Evolutionary conservation across 768 basidiomycete genomes (phyloP).

Genomic region (Calocera cornea): DNA sequence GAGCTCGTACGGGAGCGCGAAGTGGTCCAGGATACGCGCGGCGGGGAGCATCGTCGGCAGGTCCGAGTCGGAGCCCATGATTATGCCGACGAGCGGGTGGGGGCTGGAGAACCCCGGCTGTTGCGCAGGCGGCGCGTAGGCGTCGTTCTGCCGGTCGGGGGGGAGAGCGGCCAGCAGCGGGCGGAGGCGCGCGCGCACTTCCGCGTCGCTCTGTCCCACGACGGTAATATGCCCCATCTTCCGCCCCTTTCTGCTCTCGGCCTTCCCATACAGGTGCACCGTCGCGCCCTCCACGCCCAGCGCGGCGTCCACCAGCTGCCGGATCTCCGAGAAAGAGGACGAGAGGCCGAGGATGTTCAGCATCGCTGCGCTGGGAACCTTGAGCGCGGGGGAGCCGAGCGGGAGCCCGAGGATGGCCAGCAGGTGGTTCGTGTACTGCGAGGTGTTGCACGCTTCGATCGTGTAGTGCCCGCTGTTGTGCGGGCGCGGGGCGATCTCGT

Average conservation of each 20-base stretch:
- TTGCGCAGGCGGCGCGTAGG: slow-evolving; percentile 38
- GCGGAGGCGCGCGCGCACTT: slow-evolving; percentile 53
- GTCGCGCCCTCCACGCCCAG: slow-evolving; percentile 58
- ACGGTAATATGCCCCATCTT: slow-evolving; percentile 98
- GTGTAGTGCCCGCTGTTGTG: slow-evolving; percentile 99
- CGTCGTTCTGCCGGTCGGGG: slow-evolving; percentile 15
- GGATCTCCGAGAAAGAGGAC: slow-evolving; percentile 39
- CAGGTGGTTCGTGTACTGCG: slow-evolving; percentile 95
- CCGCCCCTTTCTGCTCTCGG: slow-evolving; percentile 71
- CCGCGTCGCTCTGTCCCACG: slow-evolving; percentile 67
- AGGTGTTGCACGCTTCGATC: slow-evolving; percentile 92
- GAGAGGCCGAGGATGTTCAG: slow-evolving; percentile 88
- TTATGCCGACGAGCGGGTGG: slow-evolving; percentile 74
- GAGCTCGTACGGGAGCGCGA: slow-evolving; percentile 77
- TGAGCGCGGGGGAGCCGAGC: slow-evolving; percentile 74
- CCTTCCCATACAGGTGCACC: slow-evolving; percentile 91
- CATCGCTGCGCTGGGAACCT: slow-evolving; percentile 81
- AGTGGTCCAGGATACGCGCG: slow-evolving; percentile 69
- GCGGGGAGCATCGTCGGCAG: slow-evolving; percentile 86
- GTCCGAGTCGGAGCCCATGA: slow-evolving; percentile 99
- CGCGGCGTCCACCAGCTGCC: slow-evolving; percentile 40
- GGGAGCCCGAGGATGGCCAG: slow-evolving; percentile 85
- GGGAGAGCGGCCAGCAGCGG: slow-evolving; percentile 59
- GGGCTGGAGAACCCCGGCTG: slow-evolving; percentile 40
- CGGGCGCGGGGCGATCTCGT: slow-evolving; percentile 95